Conservation (phyloP, 179 eudicot genomes). For the Sideroxylon spinosum region DNA sequence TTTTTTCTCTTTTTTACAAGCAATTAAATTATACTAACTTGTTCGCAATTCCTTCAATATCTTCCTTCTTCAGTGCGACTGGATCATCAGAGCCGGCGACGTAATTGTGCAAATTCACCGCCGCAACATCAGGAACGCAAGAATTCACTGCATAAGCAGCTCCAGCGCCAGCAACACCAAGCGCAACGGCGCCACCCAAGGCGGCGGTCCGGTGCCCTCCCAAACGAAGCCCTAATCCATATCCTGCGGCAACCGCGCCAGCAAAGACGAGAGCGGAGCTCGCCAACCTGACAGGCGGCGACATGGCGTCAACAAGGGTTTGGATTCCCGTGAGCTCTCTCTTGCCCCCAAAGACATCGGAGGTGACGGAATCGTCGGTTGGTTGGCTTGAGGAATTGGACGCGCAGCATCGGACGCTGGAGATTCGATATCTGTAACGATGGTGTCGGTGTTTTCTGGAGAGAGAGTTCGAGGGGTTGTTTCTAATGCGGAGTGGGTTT, state of each 20-base stretch:
- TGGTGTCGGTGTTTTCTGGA: slow-evolving; percentile 4
- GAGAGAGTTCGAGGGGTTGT: slow-evolving; percentile 4
- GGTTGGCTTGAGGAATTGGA: slow-evolving; percentile 7
- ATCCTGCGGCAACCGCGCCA: slow-evolving; percentile 68
- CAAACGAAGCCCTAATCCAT: slow-evolving; percentile 55
- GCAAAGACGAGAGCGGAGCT: slow-evolving; percentile 54
- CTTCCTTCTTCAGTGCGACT: slow-evolving; percentile 50
- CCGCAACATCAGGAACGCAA: slow-evolving; percentile 78
- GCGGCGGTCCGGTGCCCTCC: slow-evolving; percentile 49
- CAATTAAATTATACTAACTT: slow-evolving; percentile 32
- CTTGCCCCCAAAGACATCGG: slow-evolving; percentile 52
- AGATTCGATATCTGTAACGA: slow-evolving; percentile 18
- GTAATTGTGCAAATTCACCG: slow-evolving; percentile 62
- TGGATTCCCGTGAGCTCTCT: slow-evolving; percentile 62
- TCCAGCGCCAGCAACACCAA: slow-evolving; percentile 72
- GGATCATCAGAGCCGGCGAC: slow-evolving; percentile 66
- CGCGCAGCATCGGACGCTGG: slow-evolving; percentile 19
- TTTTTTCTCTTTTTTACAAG: too few relatives aligned
- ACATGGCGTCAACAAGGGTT: slow-evolving; percentile 48
- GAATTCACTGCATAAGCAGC: slow-evolving; percentile 63
- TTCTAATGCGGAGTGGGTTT: slow-evolving; percentile 16
- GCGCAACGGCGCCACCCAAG: slow-evolving; percentile 55
- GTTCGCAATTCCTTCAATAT: slow-evolving; percentile 59
- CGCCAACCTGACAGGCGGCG: slow-evolving; percentile 58
- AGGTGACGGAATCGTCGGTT: neutral